Evolutionary conservation across 2,329 filamentous ascomycete species (phyloP).

Genomic region (Phialophora expanda): DNA sequence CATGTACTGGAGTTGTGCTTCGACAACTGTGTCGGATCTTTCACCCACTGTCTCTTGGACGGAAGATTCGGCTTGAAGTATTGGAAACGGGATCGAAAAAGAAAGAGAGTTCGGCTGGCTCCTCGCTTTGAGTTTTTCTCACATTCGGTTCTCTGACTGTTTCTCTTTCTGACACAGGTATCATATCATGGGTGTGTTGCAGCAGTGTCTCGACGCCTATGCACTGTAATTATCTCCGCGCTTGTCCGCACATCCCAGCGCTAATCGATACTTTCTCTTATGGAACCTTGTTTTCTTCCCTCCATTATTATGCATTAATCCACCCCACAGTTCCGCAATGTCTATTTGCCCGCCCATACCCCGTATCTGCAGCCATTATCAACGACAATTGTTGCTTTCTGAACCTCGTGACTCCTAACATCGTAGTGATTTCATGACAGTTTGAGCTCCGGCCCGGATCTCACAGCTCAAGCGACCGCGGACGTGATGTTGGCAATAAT

Average conservation of each 20-base stretch:
- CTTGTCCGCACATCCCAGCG: not conserved
- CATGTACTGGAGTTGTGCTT: not conserved
- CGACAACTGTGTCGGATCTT: not conserved
- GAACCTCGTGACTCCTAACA: not conserved
- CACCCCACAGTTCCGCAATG: not conserved
- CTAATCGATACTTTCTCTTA: not conserved
- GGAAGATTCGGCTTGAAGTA: not conserved
- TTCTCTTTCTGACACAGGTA: not conserved
- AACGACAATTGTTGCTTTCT: not conserved
- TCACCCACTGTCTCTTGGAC: not conserved
- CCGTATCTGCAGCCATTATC: not conserved
- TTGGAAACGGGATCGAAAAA: not conserved
- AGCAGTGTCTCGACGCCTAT: not conserved
- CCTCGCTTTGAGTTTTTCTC: not conserved
- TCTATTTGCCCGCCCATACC: not conserved
- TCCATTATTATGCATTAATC: conserved; percentile 1
- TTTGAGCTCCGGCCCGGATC: not conserved
- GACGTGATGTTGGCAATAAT: conserved; percentile 31
- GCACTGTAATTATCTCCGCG: not conserved
- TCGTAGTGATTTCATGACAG: not conserved
- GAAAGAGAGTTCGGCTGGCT: not conserved
- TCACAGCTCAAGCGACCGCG: conserved; percentile 28
- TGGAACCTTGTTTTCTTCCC: not conserved
- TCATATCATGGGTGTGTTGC: not conserved
- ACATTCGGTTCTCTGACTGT: not conserved